These are phyloP conservation scores for Petunia axillaris DNA, from an alignment of 257 asterid genomes.

Conservation along the genomic window DNA sequence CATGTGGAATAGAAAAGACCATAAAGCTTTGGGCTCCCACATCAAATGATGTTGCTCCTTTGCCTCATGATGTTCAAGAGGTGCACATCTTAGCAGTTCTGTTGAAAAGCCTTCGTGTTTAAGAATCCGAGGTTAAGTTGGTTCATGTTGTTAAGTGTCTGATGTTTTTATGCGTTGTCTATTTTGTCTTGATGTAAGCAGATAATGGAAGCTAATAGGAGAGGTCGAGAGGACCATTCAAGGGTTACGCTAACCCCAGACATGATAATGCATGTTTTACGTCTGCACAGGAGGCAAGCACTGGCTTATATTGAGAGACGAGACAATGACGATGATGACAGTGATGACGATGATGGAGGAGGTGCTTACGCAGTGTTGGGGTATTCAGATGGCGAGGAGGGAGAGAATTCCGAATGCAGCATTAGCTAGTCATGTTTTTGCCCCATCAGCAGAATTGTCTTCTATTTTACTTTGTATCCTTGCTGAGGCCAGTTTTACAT, in stretches of 20 bases:
- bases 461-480: neutral
- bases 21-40: conserved; percentile 76
- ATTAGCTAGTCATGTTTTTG: conserved; percentile 46
- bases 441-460: neutral
- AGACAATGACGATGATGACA: conserved; percentile 38
- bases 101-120: neutral
- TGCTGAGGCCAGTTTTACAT: neutral
- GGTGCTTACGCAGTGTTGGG: conserved; percentile 46
- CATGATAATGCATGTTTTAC: conserved; percentile 74
- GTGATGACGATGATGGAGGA: conserved; percentile 46
- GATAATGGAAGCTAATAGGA: conserved; percentile 66
- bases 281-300: conserved; percentile 76
- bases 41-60: conserved; percentile 50
- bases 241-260: conserved; percentile 68
- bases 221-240: conserved; percentile 62
- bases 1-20: conserved; percentile 70
- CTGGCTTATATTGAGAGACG: conserved; percentile 55
- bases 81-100: conserved; percentile 35
- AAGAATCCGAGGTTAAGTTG: neutral
- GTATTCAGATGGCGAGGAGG: conserved; percentile 56
- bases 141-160: neutral
- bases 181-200: conserved; percentile 29
- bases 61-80: conserved; percentile 64
- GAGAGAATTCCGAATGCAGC: conserved; percentile 63
- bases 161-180: neutral